Evolutionary conservation across 192 early-diverging fungal genomes (phyloP), one percentile per base, ranked within the genome.

Genomic region (Entophlyctis luteolus): DNA sequence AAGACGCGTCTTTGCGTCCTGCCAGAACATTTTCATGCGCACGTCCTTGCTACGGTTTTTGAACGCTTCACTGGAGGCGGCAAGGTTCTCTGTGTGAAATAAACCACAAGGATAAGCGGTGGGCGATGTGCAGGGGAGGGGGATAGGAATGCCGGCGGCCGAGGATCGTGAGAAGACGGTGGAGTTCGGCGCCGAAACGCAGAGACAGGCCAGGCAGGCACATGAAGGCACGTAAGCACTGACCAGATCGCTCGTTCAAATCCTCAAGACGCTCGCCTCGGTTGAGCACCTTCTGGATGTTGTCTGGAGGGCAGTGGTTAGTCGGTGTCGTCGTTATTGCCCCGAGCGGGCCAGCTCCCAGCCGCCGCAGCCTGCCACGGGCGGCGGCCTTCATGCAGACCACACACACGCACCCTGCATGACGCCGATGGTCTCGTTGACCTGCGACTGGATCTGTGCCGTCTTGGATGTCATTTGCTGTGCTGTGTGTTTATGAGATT

Each of bases 11-110:
- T 93, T 98, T 85, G 93, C 89, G 72, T 95, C 92, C 75, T 92
- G 91, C 93, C 92, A 95, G 89, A 92, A 94, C 93, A 96, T 96
- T 66, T 88, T 84, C 78, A 89, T 91, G 66, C 91, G 88, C 5
- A 93, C 92, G 34, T 78, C 67, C 37, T 85, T 85, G 3, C 92
- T 91, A 34, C 88, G 87, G 57, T 82, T 82, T 33, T 81, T 81
- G 83, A 98, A 98, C 62, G 87, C 79, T 31, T 78, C 66, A 0
- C 90, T 80, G 6, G 83, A 81, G 33, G 80, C 72, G 33, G 91
- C 84, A 33, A 95, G 80, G 59, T 88, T 79, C 53, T 89, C 89
- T n/a, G 95, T 91, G 78, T 91, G 93, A 59, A 25, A 25, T 1
- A 36, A 18, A 25, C 5, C 16, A 34, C 1, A 36, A 14, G 16